Base-by-base conservation (phyloP, 768 basidiomycete species). In the Tricholoma hemisulphureum region DNA sequence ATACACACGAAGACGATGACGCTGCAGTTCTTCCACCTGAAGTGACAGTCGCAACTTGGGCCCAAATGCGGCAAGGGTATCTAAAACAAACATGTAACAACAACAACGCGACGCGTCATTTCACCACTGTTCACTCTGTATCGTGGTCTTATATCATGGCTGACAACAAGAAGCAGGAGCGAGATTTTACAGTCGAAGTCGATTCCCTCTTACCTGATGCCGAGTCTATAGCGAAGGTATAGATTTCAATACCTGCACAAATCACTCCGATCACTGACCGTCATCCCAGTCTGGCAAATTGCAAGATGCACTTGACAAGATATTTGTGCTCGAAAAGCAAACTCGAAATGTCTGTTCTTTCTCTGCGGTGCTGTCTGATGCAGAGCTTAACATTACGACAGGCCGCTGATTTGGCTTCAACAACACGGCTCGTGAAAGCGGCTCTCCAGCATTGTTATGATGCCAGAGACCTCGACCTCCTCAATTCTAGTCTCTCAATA, bases 391-490 rank as follows among this genome's bases (percentile, higher is more conserved):
- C 11, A 51, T 26, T 59, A 16, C 45, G 18, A 28, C 67, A 96
- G 96, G 94, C 95, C 14, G 88, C 95, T 56, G 97, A 99, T 81
- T 80, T 93, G 31, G 71, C 82, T 34, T 98, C 96, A n/a, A 99
- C 97, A 2, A 88, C 89, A 31, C 85, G 88, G 48, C 84, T 98
- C 18, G 88, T 88, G 54, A 88, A 88, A 68, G 79, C 88, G 31
- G 81, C 91, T 59, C 73, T 86, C 26, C 81, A 88, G 59, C 80
- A 93, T 60, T 83, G 83, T 60, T 93, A 92, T 70, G 76, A 87
- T 61, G 85, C 85, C 21, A 80, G 80, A 57, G 82, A 96, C 67
- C 87, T 87, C 67, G 72, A 79, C 29, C 79, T 85, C 54, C 75
- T 95, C 57, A 94, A 95, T 68, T 77, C 81, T 8, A 86, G 81